Evolutionary conservation across 768 basidiomycete genomes (phyloP).

Genomic region (Psilocybe tampanensis): DNA sequence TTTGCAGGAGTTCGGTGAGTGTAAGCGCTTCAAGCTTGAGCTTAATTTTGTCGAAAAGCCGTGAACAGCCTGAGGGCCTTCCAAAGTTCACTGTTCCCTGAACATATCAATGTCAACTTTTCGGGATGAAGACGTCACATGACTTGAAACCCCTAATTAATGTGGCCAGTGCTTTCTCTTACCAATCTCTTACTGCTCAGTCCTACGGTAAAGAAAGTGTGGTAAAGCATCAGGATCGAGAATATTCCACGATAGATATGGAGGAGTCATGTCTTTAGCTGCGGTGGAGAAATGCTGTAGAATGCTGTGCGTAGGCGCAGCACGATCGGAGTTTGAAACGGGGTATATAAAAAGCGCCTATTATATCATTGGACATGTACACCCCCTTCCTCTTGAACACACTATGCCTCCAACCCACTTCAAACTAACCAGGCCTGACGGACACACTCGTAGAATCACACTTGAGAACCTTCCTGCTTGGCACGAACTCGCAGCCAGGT

Average conservation of each 20-base stretch:
- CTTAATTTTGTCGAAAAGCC: too few species aligned
- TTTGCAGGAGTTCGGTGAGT: too few species aligned
- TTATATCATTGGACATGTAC: background rate
- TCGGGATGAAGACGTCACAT: too few species aligned
- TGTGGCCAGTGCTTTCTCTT: too few species aligned
- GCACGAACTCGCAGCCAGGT: slow-evolving; percentile 55
- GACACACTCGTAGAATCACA: slow-evolving; percentile 59
- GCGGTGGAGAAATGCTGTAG: background rate
- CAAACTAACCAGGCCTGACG: slow-evolving; percentile 63
- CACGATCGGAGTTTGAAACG: slow-evolving; percentile 12
- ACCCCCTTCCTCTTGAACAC: slow-evolving; percentile 3
- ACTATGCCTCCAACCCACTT: slow-evolving; percentile 54
- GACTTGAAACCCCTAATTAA: too few species aligned
- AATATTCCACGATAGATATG: background rate
- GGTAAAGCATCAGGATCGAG: too few species aligned
- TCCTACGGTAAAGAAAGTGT: too few species aligned
- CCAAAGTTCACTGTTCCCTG: too few species aligned
- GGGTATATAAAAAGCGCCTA: slow-evolving; percentile 7
- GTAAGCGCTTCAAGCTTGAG: too few species aligned
- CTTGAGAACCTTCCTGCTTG: slow-evolving; percentile 59
- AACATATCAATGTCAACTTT: too few species aligned
- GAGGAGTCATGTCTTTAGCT: background rate
- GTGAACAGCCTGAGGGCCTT: too few species aligned
- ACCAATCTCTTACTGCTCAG: too few species aligned
- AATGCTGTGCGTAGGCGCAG: background rate